Evolutionary conservation across 2,329 filamentous ascomycete species (phyloP), one percentile per base, ranked within the genome.

Genomic region (Aspergillus sp.): DNA sequence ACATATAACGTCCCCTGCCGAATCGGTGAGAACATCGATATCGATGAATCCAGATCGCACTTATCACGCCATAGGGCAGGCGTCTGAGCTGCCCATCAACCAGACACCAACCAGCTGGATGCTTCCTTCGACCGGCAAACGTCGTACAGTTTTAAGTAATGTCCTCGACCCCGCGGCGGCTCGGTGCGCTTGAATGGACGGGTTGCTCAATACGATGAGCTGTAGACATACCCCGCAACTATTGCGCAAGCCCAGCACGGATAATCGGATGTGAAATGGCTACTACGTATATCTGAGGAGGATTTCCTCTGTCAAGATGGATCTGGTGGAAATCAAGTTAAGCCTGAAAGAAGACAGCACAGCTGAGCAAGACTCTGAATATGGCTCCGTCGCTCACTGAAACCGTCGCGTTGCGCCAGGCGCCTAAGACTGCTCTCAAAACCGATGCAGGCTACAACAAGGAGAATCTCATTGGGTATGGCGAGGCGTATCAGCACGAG

Each of bases 401-500:
- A 24, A 64, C 60, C 14, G 46, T 66, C 1, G 53, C 61, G 17
- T 58, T 72, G 20, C 65, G 65, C 32, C 59, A 61, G 14, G 50
- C 64, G 6, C 56, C 65, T 2, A 52, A 60, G 24, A 46, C 55
- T 2, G 46, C 59, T 6, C 55, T 67, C 35, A 68, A 67, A 53
- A 63, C 64, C 13, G 64, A 70, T 14, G 60, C 59, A 1, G 67
- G 66, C 3, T 59, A 63, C 45, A 72, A 72, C 50, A 73, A 73
- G 60, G 70, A 72, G 54, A 66, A 67, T 43, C 42, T 68, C 40
- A 63, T 68, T 22, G 69, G 69, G 43, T 68, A 70, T 49, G 62
- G 60, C 16, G 56, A 60, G 20, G 36, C 52, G 1, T 69, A 66
- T 45, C 73, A 76, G 45, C 76, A 77, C 54, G 79, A 82, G 0